Evolutionary conservation across 257 asterid genomes (phyloP).

Genomic region (Mentha longifolia): DNA sequence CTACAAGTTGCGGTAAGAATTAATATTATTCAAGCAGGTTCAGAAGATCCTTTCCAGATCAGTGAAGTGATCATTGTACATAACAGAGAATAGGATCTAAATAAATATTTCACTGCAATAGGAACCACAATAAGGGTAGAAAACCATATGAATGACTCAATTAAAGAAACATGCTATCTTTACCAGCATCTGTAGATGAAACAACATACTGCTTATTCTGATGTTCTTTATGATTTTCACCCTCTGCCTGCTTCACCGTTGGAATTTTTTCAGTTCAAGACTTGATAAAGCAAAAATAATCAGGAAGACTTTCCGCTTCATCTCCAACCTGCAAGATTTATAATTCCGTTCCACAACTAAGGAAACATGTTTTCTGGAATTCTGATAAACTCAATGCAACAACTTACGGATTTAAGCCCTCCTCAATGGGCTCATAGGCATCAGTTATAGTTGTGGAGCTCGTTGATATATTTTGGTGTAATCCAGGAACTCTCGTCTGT

Average conservation of each 20-base stretch:
- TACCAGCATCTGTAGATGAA: constrained; percentile 31
- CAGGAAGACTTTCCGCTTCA: constrained; percentile 64
- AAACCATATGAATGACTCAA: background rate
- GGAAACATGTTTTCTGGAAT: background rate
- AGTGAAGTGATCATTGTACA: background rate
- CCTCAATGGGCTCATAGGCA: constrained; percentile 65
- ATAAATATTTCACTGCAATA: no score
- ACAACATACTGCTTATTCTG: constrained; percentile 26
- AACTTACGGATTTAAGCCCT: constrained; percentile 60
- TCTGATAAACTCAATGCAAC: background rate
- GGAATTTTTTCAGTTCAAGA: constrained; percentile 45
- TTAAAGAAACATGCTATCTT: constrained; percentile 38
- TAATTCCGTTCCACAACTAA: background rate
- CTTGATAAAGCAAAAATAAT: constrained; percentile 55
- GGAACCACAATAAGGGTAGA: background rate
- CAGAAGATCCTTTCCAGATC: background rate
- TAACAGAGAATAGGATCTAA: background rate
- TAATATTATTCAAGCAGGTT: background rate
- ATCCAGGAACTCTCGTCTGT: constrained; percentile 55
- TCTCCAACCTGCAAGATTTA: constrained; percentile 55
- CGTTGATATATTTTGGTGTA: constrained; percentile 56
- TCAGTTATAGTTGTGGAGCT: constrained; percentile 65
- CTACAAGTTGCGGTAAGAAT: constrained; percentile 14
- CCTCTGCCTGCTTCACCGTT: constrained; percentile 6
- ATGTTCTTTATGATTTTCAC: constrained; percentile 27